Evolutionary conservation across 192 early-diverging fungal genomes (phyloP).

Genomic region (Linnemannia hyalina): DNA sequence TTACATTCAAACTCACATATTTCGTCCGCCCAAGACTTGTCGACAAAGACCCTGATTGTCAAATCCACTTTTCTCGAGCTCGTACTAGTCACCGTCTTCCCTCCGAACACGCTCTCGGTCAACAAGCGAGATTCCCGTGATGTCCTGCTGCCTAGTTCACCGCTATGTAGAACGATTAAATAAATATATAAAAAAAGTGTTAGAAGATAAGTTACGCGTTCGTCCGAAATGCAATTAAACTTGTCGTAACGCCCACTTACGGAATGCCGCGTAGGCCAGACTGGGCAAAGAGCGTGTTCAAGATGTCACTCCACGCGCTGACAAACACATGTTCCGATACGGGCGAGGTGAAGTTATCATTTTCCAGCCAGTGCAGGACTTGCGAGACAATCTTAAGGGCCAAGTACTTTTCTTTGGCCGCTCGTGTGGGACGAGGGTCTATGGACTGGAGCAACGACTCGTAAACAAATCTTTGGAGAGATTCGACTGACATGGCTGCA

Average conservation of each 20-base stretch:
- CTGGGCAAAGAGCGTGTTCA: constrained; percentile 14
- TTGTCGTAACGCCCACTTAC: constrained; percentile 1
- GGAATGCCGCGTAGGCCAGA: constrained; percentile 14
- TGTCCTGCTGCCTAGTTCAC: constrained; percentile 13
- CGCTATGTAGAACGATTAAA: constrained; percentile 14
- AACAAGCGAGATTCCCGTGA: background rate
- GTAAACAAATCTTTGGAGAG: constrained; percentile 18
- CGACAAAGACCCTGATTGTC: too few relatives aligned
- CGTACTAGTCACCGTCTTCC: background rate
- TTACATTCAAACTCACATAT: constrained; percentile 16
- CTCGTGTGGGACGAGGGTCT: constrained; percentile 10
- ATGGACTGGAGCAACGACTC: constrained; percentile 8
- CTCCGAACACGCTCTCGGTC: constrained; percentile 21
- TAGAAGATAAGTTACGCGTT: background rate
- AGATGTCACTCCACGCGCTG: constrained; percentile 13
- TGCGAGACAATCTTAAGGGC: constrained; percentile 20
- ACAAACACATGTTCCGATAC: constrained; percentile 25
- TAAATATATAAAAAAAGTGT: background rate
- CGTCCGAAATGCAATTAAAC: background rate
- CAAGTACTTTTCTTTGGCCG: constrained; percentile 12
- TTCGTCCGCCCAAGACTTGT: too few relatives aligned
- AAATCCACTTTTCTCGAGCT: constrained; percentile 17
- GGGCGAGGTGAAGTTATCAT: constrained; percentile 4
- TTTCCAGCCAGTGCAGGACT: constrained; percentile 20
- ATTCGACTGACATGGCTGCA: constrained; percentile 20